Conservation (phyloP, 2,329 filamentous ascomycete species). For the Neocucurbitaria cava region DNA sequence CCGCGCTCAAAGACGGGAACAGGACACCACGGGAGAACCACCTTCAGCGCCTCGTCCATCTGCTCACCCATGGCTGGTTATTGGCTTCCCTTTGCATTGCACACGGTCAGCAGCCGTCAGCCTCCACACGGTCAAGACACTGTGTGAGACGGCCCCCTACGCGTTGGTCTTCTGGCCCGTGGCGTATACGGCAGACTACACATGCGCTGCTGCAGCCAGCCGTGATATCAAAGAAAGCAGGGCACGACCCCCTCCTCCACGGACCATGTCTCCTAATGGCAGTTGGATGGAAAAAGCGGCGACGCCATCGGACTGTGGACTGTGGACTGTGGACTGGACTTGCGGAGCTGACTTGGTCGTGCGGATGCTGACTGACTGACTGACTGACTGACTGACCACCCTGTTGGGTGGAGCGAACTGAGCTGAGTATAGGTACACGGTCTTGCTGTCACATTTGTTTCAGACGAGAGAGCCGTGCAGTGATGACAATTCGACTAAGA, state of each 20-base stretch:
- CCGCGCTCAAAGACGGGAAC: conserved; percentile 13
- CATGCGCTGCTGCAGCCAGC: background rate
- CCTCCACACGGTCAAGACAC: background rate
- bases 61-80: background rate
- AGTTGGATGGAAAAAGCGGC: background rate
- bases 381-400: conserved; percentile 4
- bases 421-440: background rate
- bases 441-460: background rate
- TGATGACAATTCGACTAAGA: conserved; percentile 20
- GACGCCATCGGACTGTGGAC: background rate
- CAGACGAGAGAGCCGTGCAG: conserved; percentile 2
- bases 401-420: background rate
- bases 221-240: background rate
- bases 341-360: background rate
- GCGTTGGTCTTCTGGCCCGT: background rate
- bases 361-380: conserved; percentile 6
- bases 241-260: background rate
- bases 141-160: background rate
- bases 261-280: background rate
- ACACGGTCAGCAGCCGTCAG: conserved; percentile 1
- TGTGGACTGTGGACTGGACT: background rate
- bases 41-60: background rate
- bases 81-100: conserved; percentile 1
- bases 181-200: background rate
- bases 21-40: background rate